Percentiles rank a stretch among this genome's conserved stretches.
Evolutionary conservation across 345 rosid genomes (phyloP).

Genomic region (Bruguiera parviflora): DNA sequence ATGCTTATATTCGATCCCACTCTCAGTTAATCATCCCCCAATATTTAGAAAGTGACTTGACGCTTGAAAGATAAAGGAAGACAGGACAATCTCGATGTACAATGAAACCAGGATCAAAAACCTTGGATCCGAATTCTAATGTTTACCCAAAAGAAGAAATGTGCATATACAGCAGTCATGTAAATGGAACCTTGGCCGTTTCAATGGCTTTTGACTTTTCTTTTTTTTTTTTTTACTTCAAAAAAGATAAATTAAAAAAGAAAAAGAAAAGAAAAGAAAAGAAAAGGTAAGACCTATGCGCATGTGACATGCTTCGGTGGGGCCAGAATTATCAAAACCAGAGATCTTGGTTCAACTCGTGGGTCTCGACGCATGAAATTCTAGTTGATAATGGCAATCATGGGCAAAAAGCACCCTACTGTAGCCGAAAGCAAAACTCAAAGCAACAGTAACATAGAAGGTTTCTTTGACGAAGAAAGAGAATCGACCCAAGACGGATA

Average conservation of each 20-base stretch:
- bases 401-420: background rate
- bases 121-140: background rate
- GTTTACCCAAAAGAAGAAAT: conserved; percentile 1
- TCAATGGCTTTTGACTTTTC: no score
- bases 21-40: background rate
- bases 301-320: background rate
- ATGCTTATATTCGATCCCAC: background rate
- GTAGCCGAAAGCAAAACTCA: background rate
- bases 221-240: no score
- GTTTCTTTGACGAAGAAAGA: no score
- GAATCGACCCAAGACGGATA: no score
- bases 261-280: no score
- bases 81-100: background rate
- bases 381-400: conserved; percentile 14
- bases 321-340: background rate
- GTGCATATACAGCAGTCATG: background rate
- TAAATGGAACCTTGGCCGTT: background rate
- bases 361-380: conserved; percentile 21
- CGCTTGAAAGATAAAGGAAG: background rate
- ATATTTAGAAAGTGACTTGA: background rate
- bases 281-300: no score
- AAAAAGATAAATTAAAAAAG: no score
- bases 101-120: background rate
- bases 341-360: background rate
- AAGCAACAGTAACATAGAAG: background rate